These are phyloP conservation scores for Corylus americana DNA, from an alignment of 306 rosid genomes.

Conservation along the genomic window DNA sequence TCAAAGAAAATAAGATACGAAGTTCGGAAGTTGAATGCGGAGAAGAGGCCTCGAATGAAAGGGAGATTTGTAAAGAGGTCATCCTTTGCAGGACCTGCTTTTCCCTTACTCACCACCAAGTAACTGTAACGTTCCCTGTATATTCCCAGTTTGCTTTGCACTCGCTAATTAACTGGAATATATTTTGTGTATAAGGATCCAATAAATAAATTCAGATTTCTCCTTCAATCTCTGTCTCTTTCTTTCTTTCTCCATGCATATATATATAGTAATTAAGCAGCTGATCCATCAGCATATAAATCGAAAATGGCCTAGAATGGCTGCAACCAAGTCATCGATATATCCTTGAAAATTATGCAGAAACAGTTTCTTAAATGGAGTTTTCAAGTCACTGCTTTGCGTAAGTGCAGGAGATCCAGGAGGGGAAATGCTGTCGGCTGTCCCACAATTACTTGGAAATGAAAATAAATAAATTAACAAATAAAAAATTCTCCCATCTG, in stretches of 20 bases:
- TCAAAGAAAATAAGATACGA: conserved; percentile 96
- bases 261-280: neutral
- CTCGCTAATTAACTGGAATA: neutral
- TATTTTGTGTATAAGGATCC: neutral
- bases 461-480: neutral
- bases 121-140: neutral
- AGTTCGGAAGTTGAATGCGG: conserved; percentile 92
- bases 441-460: neutral
- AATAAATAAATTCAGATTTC: neutral
- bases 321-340: neutral
- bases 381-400: no score
- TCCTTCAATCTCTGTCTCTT: neutral
- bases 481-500: neutral
- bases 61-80: conserved; percentile 90
- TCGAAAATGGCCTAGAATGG: neutral
- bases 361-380: neutral
- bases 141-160: neutral
- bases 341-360: neutral
- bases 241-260: neutral
- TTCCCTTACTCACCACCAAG: conserved; percentile 42
- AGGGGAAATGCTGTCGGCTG: no score
- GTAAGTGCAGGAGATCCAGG: neutral
- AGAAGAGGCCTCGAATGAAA: conserved; percentile 97
- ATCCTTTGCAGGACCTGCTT: conserved; percentile 46
- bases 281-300: neutral